Base-by-base conservation (phyloP, 257 asterid species). In the Cordia subcordata region DNA sequence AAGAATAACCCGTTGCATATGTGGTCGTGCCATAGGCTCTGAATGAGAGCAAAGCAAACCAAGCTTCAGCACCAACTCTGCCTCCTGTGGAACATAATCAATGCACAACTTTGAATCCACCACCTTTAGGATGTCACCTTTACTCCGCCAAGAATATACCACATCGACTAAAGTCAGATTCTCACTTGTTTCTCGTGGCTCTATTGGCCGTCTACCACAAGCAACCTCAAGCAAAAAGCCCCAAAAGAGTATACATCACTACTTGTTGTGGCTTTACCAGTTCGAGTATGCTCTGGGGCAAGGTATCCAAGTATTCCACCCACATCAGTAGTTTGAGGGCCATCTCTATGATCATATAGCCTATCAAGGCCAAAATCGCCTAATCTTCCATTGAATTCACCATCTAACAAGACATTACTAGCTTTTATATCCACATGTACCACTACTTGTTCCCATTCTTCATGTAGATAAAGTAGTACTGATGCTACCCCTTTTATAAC, bases 231-330 rank as follows among this genome's bases (percentile, higher is more conserved):
- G 71, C 49, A 71, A 23, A 70, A 79, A 0, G 86, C 86, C 8
- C 95, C 95, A 58, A 83, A 86, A 0, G 85, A 85, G 27, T 68
- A 86, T 46, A 83, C 91, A 42, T 86, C 95, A 0, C 76, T 72
- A 58, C 82, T 55, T 0, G 86, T 78, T 0, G 94, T 78, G 9
- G 94, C 91, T 72, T 58, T 71, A 5, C 88, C 94, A 0, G 92
- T 83, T 20, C 86, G 55, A 0, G 81, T 42, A 19, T 76, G 92
- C 74, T 86, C 92, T 0, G 92, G 92, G 1, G 94, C 94, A 27
- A 85, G 72, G 49, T 83, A 85, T 22, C 94, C 94, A 5, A 85
- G 72, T 1, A 92, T 86, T 11, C 95, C 95, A 11, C 79, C 86
- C 0, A 83, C 78, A 47, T 75, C 82, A n/a, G 88, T 85, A 27